Percentiles rank a stretch among this genome's conserved stretches.
These are phyloP conservation scores for Euphrasia confusa DNA, from an alignment of 257 asterid species.

Conservation along the genomic window DNA sequence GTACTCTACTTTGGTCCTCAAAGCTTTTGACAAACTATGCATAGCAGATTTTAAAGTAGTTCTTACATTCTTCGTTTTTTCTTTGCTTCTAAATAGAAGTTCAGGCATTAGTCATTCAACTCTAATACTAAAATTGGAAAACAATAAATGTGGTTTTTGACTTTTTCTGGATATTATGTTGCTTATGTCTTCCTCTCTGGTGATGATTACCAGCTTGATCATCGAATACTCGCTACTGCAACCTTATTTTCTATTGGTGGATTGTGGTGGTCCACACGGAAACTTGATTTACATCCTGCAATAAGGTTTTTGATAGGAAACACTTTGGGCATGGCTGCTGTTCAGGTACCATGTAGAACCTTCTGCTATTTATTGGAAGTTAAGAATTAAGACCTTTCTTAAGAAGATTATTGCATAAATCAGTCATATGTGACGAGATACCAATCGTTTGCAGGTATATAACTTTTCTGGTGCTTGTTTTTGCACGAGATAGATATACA, in stretches of 20 bases:
- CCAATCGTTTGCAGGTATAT: not conserved
- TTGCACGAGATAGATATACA: not conserved
- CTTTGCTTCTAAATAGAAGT: not conserved
- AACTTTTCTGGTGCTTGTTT: not conserved
- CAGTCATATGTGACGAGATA: slow-evolving; percentile 7
- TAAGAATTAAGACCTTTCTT: not conserved
- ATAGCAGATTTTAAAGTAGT: not conserved
- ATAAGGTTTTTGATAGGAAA: slow-evolving; percentile 57
- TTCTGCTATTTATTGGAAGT: not conserved
- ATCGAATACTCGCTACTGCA: slow-evolving; percentile 89
- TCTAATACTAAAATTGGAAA: not conserved
- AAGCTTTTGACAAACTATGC: not conserved
- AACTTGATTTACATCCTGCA: slow-evolving; percentile 81
- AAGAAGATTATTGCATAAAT: not conserved
- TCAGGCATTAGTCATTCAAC: not conserved
- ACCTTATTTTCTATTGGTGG: slow-evolving; percentile 66
- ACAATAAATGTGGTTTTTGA: not conserved
- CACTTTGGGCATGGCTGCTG: slow-evolving; percentile 81
- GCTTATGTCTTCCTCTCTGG: slow-evolving; percentile 18
- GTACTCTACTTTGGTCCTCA: not conserved
- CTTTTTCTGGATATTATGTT: slow-evolving; percentile 11
- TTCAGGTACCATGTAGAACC: slow-evolving; percentile 56
- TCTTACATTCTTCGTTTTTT: not conserved
- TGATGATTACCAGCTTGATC: slow-evolving; percentile 56
- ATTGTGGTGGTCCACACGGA: slow-evolving; percentile 70